phyloP scores from a whole-genome alignment of 805 yeast species.

The Candida palmyrensis region DNA sequence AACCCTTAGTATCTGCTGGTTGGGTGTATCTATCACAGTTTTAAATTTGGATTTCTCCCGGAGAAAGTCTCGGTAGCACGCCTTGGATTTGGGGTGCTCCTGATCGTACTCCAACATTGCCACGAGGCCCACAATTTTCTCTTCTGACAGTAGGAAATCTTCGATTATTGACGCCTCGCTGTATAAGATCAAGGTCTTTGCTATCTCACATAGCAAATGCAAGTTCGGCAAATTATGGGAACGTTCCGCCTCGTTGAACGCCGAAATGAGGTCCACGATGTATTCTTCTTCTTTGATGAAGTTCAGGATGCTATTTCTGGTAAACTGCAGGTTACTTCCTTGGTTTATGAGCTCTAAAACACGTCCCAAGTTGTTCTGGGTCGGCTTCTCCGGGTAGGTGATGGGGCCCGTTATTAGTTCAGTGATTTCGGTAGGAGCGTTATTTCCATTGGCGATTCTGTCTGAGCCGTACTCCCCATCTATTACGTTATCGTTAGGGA shows the following conservation, averaged over 20 bases:
- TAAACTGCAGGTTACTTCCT: constrained; percentile 56
- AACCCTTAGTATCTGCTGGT: constrained; percentile 38
- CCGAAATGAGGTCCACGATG: constrained; percentile 43
- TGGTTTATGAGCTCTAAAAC: constrained; percentile 56
- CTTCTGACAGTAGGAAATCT: constrained; percentile 26
- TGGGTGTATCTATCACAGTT: constrained; percentile 59
- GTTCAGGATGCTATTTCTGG: constrained; percentile 54
- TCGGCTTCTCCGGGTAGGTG: constrained; percentile 48
- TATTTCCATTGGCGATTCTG: constrained; percentile 14
- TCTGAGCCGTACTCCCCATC: constrained; percentile 34
- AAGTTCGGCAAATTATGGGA: constrained; percentile 48
- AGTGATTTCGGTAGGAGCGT: constrained; percentile 45
- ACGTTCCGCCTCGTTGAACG: constrained; percentile 56
- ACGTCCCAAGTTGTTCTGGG: constrained; percentile 44
- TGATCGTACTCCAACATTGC: constrained; percentile 89
- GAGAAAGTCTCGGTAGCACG: constrained; percentile 70
- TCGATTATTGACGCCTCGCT: constrained; percentile 49
- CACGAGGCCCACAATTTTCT: constrained; percentile 45
- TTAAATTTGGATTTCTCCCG: constrained; percentile 56
- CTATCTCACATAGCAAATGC: constrained; percentile 64
- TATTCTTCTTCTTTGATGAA: constrained; percentile 53
- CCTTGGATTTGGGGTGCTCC: constrained; percentile 73
- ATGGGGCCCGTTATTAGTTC: constrained; percentile 82
- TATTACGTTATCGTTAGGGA: constrained; percentile 36
- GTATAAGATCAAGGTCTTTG: constrained; percentile 65